phyloP scores from a whole-genome alignment of 768 basidiomycete species.

The Lanmaoa rubissima region DNA sequence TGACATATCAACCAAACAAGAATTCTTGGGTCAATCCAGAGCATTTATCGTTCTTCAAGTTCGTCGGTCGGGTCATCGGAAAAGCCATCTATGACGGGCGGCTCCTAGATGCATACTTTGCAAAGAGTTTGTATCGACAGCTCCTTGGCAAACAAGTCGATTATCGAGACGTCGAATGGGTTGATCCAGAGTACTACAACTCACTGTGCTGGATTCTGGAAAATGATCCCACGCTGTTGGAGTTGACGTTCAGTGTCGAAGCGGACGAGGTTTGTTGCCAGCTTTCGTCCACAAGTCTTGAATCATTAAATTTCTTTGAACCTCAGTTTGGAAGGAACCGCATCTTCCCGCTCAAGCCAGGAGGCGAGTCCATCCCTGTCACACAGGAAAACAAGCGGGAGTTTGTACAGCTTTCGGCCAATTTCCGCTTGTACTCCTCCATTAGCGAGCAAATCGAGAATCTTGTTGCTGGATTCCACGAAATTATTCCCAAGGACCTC shows the following conservation, averaged over 20 bases:
- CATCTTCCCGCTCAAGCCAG: conserved; percentile 82
- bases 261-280: conserved; percentile 70
- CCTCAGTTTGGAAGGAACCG: conserved; percentile 87
- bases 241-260: conserved; percentile 94
- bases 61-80: conserved; percentile 95
- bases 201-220: conserved; percentile 98
- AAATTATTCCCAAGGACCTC: conserved; percentile 95
- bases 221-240: conserved; percentile 84
- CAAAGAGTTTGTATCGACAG: conserved; percentile 93
- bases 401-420: conserved; percentile 93
- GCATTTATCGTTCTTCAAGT: conserved; percentile 97
- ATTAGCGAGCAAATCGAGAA: conserved; percentile 96
- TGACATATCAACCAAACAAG: conserved; percentile 96
- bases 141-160: conserved; percentile 92
- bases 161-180: conserved; percentile 95
- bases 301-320: background rate
- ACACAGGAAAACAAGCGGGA: conserved; percentile 97
- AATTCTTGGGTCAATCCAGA: conserved; percentile 94
- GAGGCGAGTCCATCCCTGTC: conserved; percentile 80
- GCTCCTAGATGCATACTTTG: conserved; percentile 96
- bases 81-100: conserved; percentile 98
- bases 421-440: conserved; percentile 89
- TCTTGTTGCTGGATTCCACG: conserved; percentile 89
- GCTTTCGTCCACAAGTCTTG: background rate
- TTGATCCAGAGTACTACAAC: conserved; percentile 98